These are phyloP conservation scores for Asterionellopsis glacialis DNA, from an alignment of 108 stramenopile species.

Conservation along the genomic window DNA sequence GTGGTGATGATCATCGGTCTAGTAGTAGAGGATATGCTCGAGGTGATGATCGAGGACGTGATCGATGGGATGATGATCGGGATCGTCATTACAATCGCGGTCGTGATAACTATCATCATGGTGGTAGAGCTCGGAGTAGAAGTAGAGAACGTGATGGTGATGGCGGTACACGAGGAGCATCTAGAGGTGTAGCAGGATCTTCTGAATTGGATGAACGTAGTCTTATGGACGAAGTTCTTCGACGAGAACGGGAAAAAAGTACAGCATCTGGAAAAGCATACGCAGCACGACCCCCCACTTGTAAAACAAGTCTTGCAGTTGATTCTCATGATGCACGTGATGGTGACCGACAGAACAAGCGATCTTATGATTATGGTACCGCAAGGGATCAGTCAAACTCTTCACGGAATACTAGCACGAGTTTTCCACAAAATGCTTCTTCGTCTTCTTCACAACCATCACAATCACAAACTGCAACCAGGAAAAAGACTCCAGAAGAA, in stretches of 20 bases:
- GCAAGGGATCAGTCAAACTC: background rate
- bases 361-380: background rate
- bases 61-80: constrained; percentile 2
- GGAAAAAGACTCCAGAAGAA: constrained; percentile 65
- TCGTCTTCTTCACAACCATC: background rate
- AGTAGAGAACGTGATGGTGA: background rate
- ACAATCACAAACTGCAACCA: constrained; percentile 9
- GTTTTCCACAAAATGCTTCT: background rate
- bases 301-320: constrained; percentile 34
- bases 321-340: constrained; percentile 4
- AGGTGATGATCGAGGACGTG: constrained; percentile 1
- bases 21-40: constrained; percentile 18
- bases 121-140: constrained; percentile 5
- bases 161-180: background rate
- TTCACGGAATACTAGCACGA: background rate
- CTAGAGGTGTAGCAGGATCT: background rate
- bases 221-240: constrained; percentile 69
- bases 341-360: background rate
- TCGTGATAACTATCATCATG: background rate
- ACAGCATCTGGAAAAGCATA: constrained; percentile 44
- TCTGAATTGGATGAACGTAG: constrained; percentile 27
- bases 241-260: constrained; percentile 61
- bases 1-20: constrained; percentile 8
- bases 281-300: constrained; percentile 38
- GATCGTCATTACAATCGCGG: background rate